Conservation (phyloP, 129 eudicot species). For the Centrapalus pauciflorus region DNA sequence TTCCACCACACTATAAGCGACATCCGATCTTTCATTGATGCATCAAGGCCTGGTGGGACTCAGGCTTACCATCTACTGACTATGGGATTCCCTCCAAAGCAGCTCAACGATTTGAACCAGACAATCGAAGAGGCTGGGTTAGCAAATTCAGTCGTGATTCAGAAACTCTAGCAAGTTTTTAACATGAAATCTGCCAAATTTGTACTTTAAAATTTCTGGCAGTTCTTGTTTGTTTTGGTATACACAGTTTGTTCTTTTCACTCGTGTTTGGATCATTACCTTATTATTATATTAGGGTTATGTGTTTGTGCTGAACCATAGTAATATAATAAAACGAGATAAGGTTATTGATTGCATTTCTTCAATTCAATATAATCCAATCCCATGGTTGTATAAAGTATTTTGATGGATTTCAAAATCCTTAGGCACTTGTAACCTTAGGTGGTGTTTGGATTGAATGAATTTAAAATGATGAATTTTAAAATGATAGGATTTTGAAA, state of each 20-base stretch:
- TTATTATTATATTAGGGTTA: not conserved
- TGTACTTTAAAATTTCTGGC: constrained; percentile 1
- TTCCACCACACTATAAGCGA: constrained; percentile 62
- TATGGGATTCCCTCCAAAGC: constrained; percentile 89
- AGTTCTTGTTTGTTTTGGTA: not conserved
- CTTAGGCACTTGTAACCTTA: no score
- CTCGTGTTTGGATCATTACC: constrained; percentile 18
- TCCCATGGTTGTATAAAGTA: no score
- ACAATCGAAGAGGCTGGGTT: constrained; percentile 82
- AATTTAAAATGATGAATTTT: no score
- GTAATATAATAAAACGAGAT: no score
- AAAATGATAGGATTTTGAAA: no score
- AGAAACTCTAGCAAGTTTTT: constrained; percentile 54
- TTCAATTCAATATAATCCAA: no score
- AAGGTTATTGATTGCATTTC: no score
- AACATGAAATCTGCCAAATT: not conserved
- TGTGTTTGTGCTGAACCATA: constrained; percentile 10
- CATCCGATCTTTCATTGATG: constrained; percentile 78
- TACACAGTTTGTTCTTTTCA: constrained; percentile 1
- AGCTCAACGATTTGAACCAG: constrained; percentile 71
- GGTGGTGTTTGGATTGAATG: no score
- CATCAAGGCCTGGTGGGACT: constrained; percentile 64
- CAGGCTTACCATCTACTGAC: constrained; percentile 67
- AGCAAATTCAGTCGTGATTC: constrained; percentile 87
- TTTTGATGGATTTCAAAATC: no score